Conservation (phyloP, 2,329 filamentous ascomycete species). For the Fusarium tricinctum region DNA sequence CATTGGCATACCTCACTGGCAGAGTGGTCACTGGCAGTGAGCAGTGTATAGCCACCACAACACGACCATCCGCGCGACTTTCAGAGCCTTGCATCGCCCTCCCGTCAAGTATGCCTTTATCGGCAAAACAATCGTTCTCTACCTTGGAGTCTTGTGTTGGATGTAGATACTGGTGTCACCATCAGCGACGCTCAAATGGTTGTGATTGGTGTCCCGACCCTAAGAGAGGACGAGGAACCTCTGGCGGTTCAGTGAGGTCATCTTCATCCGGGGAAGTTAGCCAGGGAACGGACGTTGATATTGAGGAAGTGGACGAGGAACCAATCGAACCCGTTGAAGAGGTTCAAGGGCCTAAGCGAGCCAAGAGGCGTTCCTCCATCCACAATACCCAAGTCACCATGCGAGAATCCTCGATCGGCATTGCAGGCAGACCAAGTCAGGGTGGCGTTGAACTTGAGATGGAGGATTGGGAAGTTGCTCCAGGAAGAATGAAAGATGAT, state of each 20-base stretch:
- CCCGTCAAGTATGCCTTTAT: constrained; percentile 34
- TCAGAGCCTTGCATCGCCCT: constrained; percentile 50
- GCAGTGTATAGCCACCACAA: constrained; percentile 35
- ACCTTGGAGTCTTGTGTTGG: constrained; percentile 48
- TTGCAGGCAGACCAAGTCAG: constrained; percentile 8
- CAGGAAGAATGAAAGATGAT: constrained; percentile 56
- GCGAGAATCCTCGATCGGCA: not conserved
- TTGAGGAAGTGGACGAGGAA: constrained; percentile 5
- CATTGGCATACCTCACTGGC: constrained; percentile 53
- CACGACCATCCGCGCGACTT: constrained; percentile 37
- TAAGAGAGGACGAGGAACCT: not conserved
- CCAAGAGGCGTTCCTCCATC: not conserved
- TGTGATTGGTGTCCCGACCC: constrained; percentile 46
- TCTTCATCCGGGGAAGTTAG: constrained; percentile 8
- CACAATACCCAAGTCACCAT: not conserved
- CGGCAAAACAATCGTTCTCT: constrained; percentile 43
- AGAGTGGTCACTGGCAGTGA: constrained; percentile 42
- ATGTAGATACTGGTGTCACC: constrained; percentile 51
- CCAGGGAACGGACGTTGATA: constrained; percentile 22
- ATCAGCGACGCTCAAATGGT: constrained; percentile 44
- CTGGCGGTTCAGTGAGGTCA: constrained; percentile 7
- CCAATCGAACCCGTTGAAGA: not conserved
- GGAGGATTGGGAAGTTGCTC: constrained; percentile 63
- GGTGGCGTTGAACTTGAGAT: constrained; percentile 51
- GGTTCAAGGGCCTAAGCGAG: not conserved